Base-by-base conservation (phyloP, 1,284 basidiomycete species). In the Ceratobasidium sp. region DNA sequence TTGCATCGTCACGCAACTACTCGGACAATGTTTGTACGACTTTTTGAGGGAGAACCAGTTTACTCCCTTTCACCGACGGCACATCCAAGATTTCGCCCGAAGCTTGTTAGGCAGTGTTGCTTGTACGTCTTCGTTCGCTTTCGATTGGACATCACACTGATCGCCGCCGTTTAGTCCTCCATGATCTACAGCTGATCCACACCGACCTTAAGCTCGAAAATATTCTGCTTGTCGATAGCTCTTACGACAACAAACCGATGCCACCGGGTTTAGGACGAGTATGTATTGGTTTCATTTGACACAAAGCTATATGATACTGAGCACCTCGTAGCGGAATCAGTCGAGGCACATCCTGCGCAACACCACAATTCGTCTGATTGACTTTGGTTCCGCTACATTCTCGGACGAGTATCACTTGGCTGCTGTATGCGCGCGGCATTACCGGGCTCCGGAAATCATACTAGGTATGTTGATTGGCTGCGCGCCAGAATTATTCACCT, bases 151-250 rank as follows among this genome's bases (percentile, higher is more conserved):
- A 49, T 49, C 2, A 56, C 55, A 58, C 75, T 79, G 58, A 77
- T 79, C 63, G 79, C 60, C 46, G 61, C 73, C 46, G 51, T 67
- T 13, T 82, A 98, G 97, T 98, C 87, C 87, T 99, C 71, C 98
- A 99, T 84, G 91, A 95, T 80, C 89, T 97, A 77, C 93, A 93
- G 82, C 89, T 99, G 80, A 94, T 99, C 77, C 98, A 99, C 85
- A 99, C 98, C 58, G 98, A 99, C 88, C 90, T 99, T 79, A 99
- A 99, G 86, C 98, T 98, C 40, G 97, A 98, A 88, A 98, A 98
- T 86, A 99, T 99, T 78, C 89, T 99, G 60, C 91, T 99, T 69
- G 97, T 98, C 55, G 91, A 93, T 84, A 97, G 77, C 33, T 55
- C 63, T 23, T 67, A 79, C 66, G 51, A 69, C 72, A 67, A 68